These are phyloP conservation scores for Ogataea nakhonphanomensis DNA, from an alignment of 805 yeast species.

Conservation along the genomic window DNA sequence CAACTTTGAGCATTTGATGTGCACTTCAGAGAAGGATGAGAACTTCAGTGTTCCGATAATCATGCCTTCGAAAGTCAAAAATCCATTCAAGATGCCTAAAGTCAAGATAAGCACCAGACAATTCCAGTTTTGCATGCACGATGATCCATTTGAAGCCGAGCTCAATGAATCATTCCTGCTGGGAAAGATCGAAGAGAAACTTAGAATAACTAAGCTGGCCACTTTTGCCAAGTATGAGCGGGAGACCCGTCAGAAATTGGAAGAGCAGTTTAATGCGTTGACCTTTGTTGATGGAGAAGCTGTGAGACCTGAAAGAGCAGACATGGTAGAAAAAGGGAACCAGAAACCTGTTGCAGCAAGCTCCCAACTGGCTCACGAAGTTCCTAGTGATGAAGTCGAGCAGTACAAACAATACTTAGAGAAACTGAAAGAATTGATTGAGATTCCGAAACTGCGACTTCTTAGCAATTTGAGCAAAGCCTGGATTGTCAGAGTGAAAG, in stretches of 20 bases:
- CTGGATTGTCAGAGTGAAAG: constrained; percentile 29
- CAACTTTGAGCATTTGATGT: constrained; percentile 27
- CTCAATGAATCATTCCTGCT: constrained; percentile 60
- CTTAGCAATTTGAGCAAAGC: constrained; percentile 30
- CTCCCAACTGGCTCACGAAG: constrained; percentile 23
- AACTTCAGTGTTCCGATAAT: constrained; percentile 33
- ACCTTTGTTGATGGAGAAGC: constrained; percentile 24
- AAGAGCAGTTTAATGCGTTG: constrained; percentile 32
- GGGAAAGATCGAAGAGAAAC: constrained; percentile 63
- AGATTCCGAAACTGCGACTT: constrained; percentile 27
- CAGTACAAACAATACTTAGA: constrained; percentile 22
- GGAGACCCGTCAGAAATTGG: constrained; percentile 20
- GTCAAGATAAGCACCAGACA: constrained; percentile 53
- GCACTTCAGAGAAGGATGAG: constrained; percentile 17
- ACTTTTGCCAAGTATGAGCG: constrained; percentile 24
- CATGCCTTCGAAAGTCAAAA: constrained; percentile 34
- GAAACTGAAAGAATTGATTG: constrained; percentile 24
- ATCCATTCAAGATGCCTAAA: constrained; percentile 49
- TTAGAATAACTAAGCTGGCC: constrained; percentile 47
- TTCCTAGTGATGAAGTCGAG: constrained; percentile 17
- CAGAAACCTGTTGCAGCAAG: neutral
- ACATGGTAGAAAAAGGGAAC: too few species aligned
- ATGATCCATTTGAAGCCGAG: constrained; percentile 85
- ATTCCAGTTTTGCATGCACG: constrained; percentile 67
- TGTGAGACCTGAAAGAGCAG: constrained; percentile 6